Evolutionary conservation across 441 rosid genomes (phyloP), one percentile per base, ranked within the genome.

Genomic region (Viola pubescens): DNA sequence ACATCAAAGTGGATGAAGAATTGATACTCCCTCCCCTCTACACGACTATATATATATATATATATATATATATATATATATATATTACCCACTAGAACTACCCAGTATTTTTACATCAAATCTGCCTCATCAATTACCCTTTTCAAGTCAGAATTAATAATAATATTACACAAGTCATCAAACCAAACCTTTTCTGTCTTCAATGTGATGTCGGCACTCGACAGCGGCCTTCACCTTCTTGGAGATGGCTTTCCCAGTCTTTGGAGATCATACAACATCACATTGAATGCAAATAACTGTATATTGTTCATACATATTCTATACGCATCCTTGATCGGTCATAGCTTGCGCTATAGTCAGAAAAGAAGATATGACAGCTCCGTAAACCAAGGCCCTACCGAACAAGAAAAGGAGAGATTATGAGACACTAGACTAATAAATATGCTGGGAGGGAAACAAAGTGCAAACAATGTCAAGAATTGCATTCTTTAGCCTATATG

Each of bases 261-360:
- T 37, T 37, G 44, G 56, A 6, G 51, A 52, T 26, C n/a, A 38
- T 11, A 52, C 9, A 43, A 58, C 53, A 37, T 8, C 41, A 5
- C 44, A 9, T 37, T 14, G 57, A 43, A 46, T 12, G 47, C 59
- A 3, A 53, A 56, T 40, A 19, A 41, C 50, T 55, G 6, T 40
- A 40, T 34, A 34, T 52, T 26, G 49, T 59, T 48, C 48, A 26
- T 19, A 26, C 11, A 56, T 37, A 52, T 56, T 26, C 76, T 82
- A 88, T 62, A 88, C 91, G 74, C 98, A 88, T 73, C 98, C 98
- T 86, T 91, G 98, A 65, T 88, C 99, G 0, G 88, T 81, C 99
- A 90, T 94, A 43, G 97, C 99, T 80, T 88, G 97, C 68, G 99
- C 95, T 48, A 94, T 85, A 38, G 86, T 83, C 66, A 94, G 84